Percentiles rank a stretch among this genome's conserved stretches.
These are phyloP conservation scores for Zopfochytrium polystomum DNA, from an alignment of 371 early-diverging fungal species.

Conservation along the genomic window DNA sequence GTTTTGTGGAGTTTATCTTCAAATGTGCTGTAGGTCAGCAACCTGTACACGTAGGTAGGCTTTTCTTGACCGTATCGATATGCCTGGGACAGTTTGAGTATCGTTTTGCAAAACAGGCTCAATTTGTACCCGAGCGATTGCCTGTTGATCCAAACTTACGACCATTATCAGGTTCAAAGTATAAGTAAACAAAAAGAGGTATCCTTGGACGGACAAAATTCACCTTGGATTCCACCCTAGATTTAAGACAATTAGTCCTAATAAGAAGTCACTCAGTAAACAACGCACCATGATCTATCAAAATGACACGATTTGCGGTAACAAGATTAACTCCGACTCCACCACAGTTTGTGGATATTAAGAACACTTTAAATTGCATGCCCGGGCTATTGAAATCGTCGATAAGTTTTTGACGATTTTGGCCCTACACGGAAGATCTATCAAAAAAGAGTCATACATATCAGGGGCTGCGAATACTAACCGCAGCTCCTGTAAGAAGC, in stretches of 20 bases:
- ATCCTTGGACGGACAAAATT: background rate
- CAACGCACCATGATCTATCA: conserved; percentile 90
- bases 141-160: conserved; percentile 71
- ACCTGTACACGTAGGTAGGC: conserved; percentile 74
- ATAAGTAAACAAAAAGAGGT: background rate
- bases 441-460: background rate
- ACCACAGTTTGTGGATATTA: conserved; percentile 75
- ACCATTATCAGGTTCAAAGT: too few species aligned
- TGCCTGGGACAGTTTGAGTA: conserved; percentile 36
- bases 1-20: conserved; percentile 56
- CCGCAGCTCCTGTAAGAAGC: conserved; percentile 5
- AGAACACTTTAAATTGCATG: conserved; percentile 51
- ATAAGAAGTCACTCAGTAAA: too few species aligned
- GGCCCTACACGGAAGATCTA: background rate
- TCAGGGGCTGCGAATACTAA: background rate
- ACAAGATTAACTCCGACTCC: conserved; percentile 88
- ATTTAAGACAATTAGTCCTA: too few species aligned
- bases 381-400: conserved; percentile 67
- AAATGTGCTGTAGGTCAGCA: conserved; percentile 56
- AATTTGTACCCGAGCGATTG: conserved; percentile 66
- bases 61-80: conserved; percentile 75
- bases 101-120: background rate
- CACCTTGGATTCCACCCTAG: conserved; percentile 97
- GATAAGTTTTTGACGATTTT: conserved; percentile 67
- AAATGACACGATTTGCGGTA: conserved; percentile 81